Evolutionary conservation across 169 alveolate genomes (phyloP), one percentile per base, ranked within the genome.

Genomic region (Plasmodium coatneyi): DNA sequence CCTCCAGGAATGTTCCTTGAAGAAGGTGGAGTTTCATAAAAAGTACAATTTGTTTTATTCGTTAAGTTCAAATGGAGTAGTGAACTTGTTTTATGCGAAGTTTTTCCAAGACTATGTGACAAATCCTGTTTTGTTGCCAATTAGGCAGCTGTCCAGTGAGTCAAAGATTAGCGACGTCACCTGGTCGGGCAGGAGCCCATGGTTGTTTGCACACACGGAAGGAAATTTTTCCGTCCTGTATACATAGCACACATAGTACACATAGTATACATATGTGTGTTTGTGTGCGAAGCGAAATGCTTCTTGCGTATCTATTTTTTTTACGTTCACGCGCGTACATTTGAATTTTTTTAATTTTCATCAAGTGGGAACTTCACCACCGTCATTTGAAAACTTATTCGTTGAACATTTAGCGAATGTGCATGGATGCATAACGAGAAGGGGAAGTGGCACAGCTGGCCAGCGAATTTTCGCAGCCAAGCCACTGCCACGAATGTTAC

Each of bases 61-160:
- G 30, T 80, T 91, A 81, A 71, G 95, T 54, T 66, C 82, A 46
- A 71, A 91, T 80, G 95, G 95, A 70, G 78, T 39, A n/a, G 83
- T 91, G 43, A 91, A 91, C 54, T 91, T 91, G 82, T 91, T 91
- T 80, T 91, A 91, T 54, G 81, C 95, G 41, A 91, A 90, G 41
- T 90, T 90, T 81, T 90, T 90, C 80, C 81, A 90, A 28, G 95
- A 90, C 74, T 90, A 90, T 90, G 83, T 90, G 36, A 90, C 95
- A 6, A 72, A 90, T 30, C 95, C 95, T n/a, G 76, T 90, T 90
- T 90, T 90, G 83, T 19, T 90, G 54, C 95, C 95, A 19, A 90
- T 90, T 81, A 90, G 36, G 41, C 52, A 80, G 60, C 7, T 90
- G 41, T 34, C 83, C 56, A 80, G 71, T 81, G 92, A 76, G 52